Evolutionary conservation across 164 flowering plant genomes (phyloP), one percentile per base, ranked within the genome.

Genomic region (Chimonanthus praecox): DNA sequence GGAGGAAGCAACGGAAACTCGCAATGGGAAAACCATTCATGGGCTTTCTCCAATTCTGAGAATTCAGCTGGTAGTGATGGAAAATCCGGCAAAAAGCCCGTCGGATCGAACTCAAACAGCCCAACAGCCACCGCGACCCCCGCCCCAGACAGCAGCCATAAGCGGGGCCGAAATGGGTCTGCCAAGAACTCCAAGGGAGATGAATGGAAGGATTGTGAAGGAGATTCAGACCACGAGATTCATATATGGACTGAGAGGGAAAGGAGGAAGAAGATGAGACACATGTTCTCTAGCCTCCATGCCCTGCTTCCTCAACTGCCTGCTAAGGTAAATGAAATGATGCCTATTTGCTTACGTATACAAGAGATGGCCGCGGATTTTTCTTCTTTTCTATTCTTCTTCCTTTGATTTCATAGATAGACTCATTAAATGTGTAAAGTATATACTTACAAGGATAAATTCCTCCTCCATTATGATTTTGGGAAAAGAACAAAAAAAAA

Each of bases 201-300:
- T 3, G 76, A 70, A 43, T 64, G 62, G 68, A 73, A 21, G 21
- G 72, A 69, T 1, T 46, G 20, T 8, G 79, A 78, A 72, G 85
- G 76, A 18, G 86, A 81, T 63, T 83, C 85, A 3, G 95, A 87
- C 46, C 91, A 87, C 75, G 95, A 87, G 71, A 71, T 83, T 20
- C 99, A 92, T 72, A 91, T 90, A 72, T 88, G 84, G 92, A 91
- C 94, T 0, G 97, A 92, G 77, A 89, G 98, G 78, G 96, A 92
- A 21, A 87, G 96, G 81, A 87, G 98, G 82, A 95, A 92, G 85
- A 91, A 85, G 87, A 92, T 95, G 97, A 91, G 92, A 75, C 81
- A 81, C 83, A 89, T 91, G 97, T 95, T 92, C 67, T 65, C 87
- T 33, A 85, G 71, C 72, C 97, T 92, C 70, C 98, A 91, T 82